phyloP scores from a whole-genome alignment of 345 rosid genomes.

The Sonneratia alba region DNA sequence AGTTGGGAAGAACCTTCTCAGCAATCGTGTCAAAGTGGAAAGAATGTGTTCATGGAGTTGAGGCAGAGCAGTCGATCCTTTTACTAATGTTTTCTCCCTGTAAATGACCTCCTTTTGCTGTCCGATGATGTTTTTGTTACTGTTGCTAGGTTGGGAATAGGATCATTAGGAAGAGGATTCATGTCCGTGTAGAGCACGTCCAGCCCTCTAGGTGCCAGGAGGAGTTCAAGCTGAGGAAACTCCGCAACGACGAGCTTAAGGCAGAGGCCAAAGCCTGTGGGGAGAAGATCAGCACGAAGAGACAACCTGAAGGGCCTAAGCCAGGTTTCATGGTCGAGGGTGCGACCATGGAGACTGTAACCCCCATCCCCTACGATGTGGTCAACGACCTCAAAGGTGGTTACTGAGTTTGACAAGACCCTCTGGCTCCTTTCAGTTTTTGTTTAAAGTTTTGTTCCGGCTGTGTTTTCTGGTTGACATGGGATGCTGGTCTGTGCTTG shows the following conservation, averaged over 20 bases:
- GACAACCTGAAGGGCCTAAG: slow-evolving; percentile 63
- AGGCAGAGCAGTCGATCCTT: too few relatives aligned
- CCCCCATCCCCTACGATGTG: slow-evolving; percentile 70
- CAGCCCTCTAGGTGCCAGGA: slow-evolving; percentile 59
- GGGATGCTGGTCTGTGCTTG: not conserved
- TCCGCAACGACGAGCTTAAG: slow-evolving; percentile 51
- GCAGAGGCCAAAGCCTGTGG: slow-evolving; percentile 61
- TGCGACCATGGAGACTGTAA: slow-evolving; percentile 58
- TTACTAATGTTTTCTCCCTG: too few relatives aligned
- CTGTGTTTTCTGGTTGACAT: not conserved
- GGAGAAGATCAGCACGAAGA: slow-evolving; percentile 56
- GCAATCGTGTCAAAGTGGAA: too few relatives aligned
- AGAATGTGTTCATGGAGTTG: too few relatives aligned
- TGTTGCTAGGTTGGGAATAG: slow-evolving; percentile 40
- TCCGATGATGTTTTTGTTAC: not conserved
- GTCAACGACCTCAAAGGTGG: slow-evolving; percentile 78
- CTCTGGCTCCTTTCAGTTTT: not conserved
- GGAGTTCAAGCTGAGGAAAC: slow-evolving; percentile 50
- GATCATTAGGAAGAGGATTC: slow-evolving; percentile 63
- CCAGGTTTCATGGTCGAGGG: slow-evolving; percentile 71
- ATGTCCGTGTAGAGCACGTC: slow-evolving; percentile 58
- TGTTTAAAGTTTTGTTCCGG: not conserved
- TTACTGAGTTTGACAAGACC: slow-evolving; percentile 21
- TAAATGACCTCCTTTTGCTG: too few relatives aligned
- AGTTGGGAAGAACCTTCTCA: too few relatives aligned